A percentile compares a stretch with the other conserved stretches of the same genome.
Evolutionary conservation across 805 yeast species (phyloP).

Genomic region (Nakazawaea peltata): DNA sequence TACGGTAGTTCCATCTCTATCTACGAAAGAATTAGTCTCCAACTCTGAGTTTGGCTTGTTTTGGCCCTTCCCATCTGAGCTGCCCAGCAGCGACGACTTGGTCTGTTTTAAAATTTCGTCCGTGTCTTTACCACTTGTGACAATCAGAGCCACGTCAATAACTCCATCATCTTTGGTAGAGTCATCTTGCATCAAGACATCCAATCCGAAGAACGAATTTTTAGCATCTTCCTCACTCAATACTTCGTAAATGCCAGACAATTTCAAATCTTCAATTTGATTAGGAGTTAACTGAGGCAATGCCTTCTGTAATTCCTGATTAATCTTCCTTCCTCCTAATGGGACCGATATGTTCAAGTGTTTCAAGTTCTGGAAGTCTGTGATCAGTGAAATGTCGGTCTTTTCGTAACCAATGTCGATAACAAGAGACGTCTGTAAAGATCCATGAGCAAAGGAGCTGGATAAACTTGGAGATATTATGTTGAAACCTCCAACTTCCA

Average conservation of each 20-base stretch:
- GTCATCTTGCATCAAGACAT: slow-evolving; percentile 30
- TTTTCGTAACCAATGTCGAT: slow-evolving; percentile 74
- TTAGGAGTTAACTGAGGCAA: slow-evolving; percentile 47
- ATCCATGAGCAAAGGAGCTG: slow-evolving; percentile 65
- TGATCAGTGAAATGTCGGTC: slow-evolving; percentile 73
- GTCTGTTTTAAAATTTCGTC: slow-evolving; percentile 31
- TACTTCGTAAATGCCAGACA: slow-evolving; percentile 71
- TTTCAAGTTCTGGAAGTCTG: slow-evolving; percentile 57
- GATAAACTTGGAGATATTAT: slow-evolving; percentile 63
- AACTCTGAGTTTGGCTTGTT: slow-evolving; percentile 53
- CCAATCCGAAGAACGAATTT: slow-evolving; percentile 53
- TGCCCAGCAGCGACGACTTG: no score
- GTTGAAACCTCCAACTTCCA: slow-evolving; percentile 67
- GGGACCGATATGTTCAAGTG: slow-evolving; percentile 29
- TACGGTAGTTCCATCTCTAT: slow-evolving; percentile 45
- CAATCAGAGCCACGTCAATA: slow-evolving; percentile 84
- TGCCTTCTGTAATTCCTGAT: slow-evolving; percentile 37
- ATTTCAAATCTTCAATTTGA: slow-evolving; percentile 72
- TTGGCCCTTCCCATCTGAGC: slow-evolving; percentile 12
- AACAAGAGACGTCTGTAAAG: slow-evolving; percentile 56
- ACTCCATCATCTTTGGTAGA: slow-evolving; percentile 54
- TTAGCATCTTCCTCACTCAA: slow-evolving; percentile 59
- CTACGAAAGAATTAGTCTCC: slow-evolving; percentile 66
- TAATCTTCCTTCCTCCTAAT: slow-evolving; percentile 64
- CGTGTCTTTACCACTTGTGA: slow-evolving; percentile 62